A percentile compares a stretch with the other conserved stretches of the same genome.
Evolutionary conservation across 345 rosid genomes (phyloP).

Genomic region (Gossypium rotundifolium): DNA sequence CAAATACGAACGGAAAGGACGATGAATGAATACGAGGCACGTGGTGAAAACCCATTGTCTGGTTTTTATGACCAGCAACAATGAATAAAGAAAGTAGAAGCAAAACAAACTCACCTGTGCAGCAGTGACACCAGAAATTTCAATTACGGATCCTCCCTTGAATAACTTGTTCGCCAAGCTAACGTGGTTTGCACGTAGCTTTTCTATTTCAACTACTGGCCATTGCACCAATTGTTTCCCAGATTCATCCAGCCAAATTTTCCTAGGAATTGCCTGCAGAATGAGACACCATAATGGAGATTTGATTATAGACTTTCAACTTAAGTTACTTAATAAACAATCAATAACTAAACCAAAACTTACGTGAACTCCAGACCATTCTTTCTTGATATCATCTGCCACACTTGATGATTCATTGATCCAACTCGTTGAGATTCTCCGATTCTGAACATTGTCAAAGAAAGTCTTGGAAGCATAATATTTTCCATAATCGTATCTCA

Average conservation of each 20-base stretch:
- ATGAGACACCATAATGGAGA: neutral
- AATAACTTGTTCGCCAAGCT: slow-evolving; percentile 21
- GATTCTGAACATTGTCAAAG: slow-evolving; percentile 31
- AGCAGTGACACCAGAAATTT: slow-evolving; percentile 47
- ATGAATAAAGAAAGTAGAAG: neutral
- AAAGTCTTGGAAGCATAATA: slow-evolving; percentile 70
- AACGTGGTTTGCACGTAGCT: slow-evolving; percentile 25
- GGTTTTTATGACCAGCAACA: neutral
- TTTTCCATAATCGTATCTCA: slow-evolving; percentile 62
- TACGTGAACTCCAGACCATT: slow-evolving; percentile 54
- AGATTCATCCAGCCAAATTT: slow-evolving; percentile 36
- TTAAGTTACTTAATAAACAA: neutral
- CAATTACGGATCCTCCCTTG: slow-evolving; percentile 25
- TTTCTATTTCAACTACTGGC: slow-evolving; percentile 57
- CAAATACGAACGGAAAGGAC: neutral
- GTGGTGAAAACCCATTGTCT: neutral
- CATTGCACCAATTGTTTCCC: slow-evolving; percentile 58
- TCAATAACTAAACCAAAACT: neutral
- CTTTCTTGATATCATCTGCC: slow-evolving; percentile 28
- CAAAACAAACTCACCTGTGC: slow-evolving; percentile 30
- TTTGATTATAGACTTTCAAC: neutral
- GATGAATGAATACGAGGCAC: neutral
- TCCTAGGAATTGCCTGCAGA: slow-evolving; percentile 55
- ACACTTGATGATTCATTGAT: slow-evolving; percentile 38
- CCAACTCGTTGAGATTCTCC: slow-evolving; percentile 57